Conservation (phyloP, 495 filamentous ascomycete species). For the Xylaria intraflava region DNA sequence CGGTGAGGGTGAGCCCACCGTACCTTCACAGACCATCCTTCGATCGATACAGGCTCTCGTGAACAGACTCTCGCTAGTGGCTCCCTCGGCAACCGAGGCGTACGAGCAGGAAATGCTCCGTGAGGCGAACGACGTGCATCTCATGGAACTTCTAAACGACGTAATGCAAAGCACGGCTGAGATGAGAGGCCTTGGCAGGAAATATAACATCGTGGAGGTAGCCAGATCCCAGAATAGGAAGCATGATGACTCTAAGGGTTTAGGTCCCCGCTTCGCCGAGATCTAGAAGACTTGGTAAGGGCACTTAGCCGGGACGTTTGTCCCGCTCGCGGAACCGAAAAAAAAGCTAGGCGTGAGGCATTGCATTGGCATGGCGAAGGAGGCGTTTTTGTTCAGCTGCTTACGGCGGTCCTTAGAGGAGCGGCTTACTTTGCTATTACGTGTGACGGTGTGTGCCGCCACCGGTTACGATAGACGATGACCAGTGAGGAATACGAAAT, state of each 20-base stretch:
- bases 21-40: conserved; percentile 56
- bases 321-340: neutral
- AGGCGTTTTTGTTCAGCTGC: conserved; percentile 20
- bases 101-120: conserved; percentile 54
- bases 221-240: conserved; percentile 28
- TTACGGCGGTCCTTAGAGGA: conserved; percentile 2
- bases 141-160: conserved; percentile 63
- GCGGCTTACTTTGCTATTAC: neutral
- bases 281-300: neutral
- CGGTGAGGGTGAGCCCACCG: conserved; percentile 35
- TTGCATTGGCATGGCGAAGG: conserved; percentile 26
- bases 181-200: conserved; percentile 63
- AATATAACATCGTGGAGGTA: conserved; percentile 57
- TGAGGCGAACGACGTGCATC: conserved; percentile 70
- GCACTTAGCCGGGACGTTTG: neutral
- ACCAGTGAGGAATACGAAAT: no score
- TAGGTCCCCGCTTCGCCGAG: conserved; percentile 14
- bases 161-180: conserved; percentile 61
- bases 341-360: neutral
- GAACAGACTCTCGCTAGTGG: conserved; percentile 54
- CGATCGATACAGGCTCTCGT: conserved; percentile 61
- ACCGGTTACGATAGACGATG: conserved; percentile 3
- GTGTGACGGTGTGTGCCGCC: neutral
- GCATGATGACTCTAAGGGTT: conserved; percentile 1
- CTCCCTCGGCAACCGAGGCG: conserved; percentile 45